These are phyloP conservation scores for Gossypium gossypioides DNA, from an alignment of 441 rosid species.

Conservation along the genomic window DNA sequence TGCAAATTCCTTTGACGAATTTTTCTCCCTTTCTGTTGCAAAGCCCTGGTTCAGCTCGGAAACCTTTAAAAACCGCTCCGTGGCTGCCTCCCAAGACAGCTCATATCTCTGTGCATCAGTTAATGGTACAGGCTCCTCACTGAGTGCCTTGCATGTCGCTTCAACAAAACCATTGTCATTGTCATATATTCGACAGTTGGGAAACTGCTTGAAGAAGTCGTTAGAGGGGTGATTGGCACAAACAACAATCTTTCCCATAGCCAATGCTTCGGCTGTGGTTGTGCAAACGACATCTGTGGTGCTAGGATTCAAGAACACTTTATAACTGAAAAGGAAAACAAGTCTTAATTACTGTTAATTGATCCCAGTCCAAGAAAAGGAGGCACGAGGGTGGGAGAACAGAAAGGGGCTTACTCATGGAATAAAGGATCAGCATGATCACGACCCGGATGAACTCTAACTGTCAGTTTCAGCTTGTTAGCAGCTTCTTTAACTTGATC, in stretches of 20 bases:
- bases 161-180: slow-evolving; percentile 44
- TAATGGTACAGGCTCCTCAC: slow-evolving; percentile 54
- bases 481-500: slow-evolving; percentile 59
- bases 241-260: slow-evolving; percentile 84
- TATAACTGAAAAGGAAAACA: slow-evolving; percentile 44
- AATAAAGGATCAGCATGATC: slow-evolving; percentile 80
- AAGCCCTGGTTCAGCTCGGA: slow-evolving; percentile 36
- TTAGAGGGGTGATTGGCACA: slow-evolving; percentile 81
- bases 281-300: slow-evolving; percentile 96
- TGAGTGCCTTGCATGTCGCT: slow-evolving; percentile 46
- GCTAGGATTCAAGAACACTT: slow-evolving; percentile 92
- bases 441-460: slow-evolving; percentile 70
- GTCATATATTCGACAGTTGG: slow-evolving; percentile 57
- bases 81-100: slow-evolving; percentile 91
- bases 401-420: slow-evolving; percentile 59
- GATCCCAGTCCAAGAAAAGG: not conserved
- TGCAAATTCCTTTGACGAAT: slow-evolving; percentile 30
- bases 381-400: not conserved
- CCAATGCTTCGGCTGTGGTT: slow-evolving; percentile 90
- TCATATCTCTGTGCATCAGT: slow-evolving; percentile 57
- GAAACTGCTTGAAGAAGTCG: slow-evolving; percentile 85
- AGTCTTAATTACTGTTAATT: not conserved
- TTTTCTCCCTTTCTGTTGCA: slow-evolving; percentile 13
- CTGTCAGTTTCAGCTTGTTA: slow-evolving; percentile 39
- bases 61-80: slow-evolving; percentile 58